These are phyloP conservation scores for Dactylellina cionopaga DNA, from an alignment of 2,329 filamentous ascomycete genomes.

Conservation along the genomic window DNA sequence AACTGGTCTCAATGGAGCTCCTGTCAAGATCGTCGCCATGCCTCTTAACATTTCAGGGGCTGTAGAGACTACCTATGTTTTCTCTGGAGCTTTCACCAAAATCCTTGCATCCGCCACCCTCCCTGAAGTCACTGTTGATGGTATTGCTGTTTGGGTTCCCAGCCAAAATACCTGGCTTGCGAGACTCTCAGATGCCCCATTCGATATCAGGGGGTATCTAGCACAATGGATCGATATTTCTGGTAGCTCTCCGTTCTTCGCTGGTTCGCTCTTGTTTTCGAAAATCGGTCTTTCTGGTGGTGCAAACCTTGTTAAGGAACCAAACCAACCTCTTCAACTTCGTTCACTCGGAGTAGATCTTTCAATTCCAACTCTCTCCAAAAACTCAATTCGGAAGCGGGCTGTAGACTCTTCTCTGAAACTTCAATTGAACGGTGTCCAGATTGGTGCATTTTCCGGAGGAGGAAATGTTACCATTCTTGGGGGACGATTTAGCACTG, in stretches of 20 bases:
- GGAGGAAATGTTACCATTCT: conserved; percentile 83
- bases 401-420: conserved; percentile 60
- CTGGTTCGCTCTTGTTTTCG: conserved; percentile 82
- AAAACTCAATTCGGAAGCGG: conserved; percentile 60
- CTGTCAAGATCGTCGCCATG: conserved; percentile 78
- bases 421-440: conserved; percentile 71
- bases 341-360: conserved; percentile 69
- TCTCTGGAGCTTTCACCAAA: conserved; percentile 81
- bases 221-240: conserved; percentile 75
- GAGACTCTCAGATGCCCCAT: conserved; percentile 74
- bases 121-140: conserved; percentile 70
- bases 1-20: conserved; percentile 82
- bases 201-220: conserved; percentile 76
- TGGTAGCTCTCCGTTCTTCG: conserved; percentile 74
- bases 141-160: conserved; percentile 92
- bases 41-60: conserved; percentile 79
- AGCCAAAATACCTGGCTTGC: conserved; percentile 87
- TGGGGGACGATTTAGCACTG: conserved; percentile 84
- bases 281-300: conserved; percentile 78
- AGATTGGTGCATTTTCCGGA: conserved; percentile 80
- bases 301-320: conserved; percentile 67
- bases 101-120: conserved; percentile 75
- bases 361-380: conserved; percentile 58
- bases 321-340: conserved; percentile 60
- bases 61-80: conserved; percentile 77